A percentile compares a stretch with the other conserved stretches of the same genome.
phyloP scores from a whole-genome alignment of 2,329 filamentous ascomycete genomes.

The Magnaporthiopsis poae region DNA sequence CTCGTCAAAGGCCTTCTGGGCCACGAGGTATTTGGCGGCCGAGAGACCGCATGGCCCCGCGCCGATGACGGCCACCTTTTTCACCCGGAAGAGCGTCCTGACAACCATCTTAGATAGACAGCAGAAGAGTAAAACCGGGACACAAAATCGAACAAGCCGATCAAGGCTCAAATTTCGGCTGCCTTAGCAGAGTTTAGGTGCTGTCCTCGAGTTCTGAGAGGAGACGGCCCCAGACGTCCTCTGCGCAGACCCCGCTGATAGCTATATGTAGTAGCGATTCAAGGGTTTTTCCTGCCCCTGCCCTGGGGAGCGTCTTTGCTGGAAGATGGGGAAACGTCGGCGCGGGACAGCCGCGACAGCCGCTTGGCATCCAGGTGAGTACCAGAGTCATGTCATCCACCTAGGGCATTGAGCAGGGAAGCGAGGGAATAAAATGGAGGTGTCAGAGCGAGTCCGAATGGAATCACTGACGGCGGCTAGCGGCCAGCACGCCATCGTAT shows the following conservation, averaged over 20 bases:
- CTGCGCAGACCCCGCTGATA: neutral
- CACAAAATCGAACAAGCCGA: neutral
- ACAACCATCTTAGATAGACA: neutral
- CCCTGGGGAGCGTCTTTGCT: no score
- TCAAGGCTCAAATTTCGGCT: neutral
- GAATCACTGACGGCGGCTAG: neutral
- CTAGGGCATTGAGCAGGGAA: neutral
- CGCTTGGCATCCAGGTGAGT: neutral
- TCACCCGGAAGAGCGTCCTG: slow-evolving; percentile 35
- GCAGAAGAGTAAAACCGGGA: neutral
- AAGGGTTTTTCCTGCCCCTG: neutral
- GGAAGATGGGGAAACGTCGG: neutral
- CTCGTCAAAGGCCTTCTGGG: slow-evolving; percentile 54
- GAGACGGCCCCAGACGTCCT: no score
- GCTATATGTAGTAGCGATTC: neutral
- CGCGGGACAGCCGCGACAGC: neutral
- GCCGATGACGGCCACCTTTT: slow-evolving; percentile 66
- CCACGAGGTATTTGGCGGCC: slow-evolving; percentile 69
- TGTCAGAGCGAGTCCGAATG: neutral
- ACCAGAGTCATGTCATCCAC: neutral
- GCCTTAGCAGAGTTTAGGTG: neutral
- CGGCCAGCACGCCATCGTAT: neutral
- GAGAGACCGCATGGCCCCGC: slow-evolving; percentile 72
- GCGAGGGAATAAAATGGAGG: neutral
- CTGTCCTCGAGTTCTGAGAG: neutral